Evolutionary conservation across 2,329 filamentous ascomycete species (phyloP), one percentile per base, ranked within the genome.

Genomic region (Arachnomyces sp.): DNA sequence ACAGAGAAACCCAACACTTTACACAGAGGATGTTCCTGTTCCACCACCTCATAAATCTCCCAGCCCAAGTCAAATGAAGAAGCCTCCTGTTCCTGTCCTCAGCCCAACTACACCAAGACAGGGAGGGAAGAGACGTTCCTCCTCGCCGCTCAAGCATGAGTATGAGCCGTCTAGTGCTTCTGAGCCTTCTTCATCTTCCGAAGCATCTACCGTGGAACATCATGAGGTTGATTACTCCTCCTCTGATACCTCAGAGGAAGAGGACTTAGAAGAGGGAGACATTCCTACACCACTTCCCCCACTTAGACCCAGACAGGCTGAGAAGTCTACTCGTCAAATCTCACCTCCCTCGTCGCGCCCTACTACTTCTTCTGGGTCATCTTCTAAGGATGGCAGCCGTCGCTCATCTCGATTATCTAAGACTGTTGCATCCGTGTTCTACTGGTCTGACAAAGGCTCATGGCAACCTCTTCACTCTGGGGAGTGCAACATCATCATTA

Each of bases 131-230:
- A 78, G 89, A 33, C 79, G 88, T 13, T 83, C 80, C 1, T 96
- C 92, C 0, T 98, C 92, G 1, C 92, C 92, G 0, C 70, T 98
- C 36, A 98, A 98, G 66, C 90, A 96, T 57, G 90, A 98, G 64
- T 98, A 95, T 54, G 82, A 89, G 47, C 90, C 90, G 11, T 96
- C 92, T 12, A 79, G 77, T 5, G 77, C 76, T 34, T 81, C 79
- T 0, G 75, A 77, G 31, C 77, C 77, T 5, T 73, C 72, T 7
- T 73, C 69, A 1, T 71, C 77, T 40, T 79, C 73, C 34, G 65
- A 73, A 29, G 67, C 66, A 28, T 78, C 73, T 4, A 72, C 71
- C 16, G 73, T 76, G n/a, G 70, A 72, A 25, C 71, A 68, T 18
- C 68, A 72, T 28, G 67, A 68, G 34, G 58, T 53, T 49, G n/a